These are phyloP conservation scores for Verticillium longisporum DNA, from an alignment of 2,329 filamentous ascomycete species.

Conservation along the genomic window DNA sequence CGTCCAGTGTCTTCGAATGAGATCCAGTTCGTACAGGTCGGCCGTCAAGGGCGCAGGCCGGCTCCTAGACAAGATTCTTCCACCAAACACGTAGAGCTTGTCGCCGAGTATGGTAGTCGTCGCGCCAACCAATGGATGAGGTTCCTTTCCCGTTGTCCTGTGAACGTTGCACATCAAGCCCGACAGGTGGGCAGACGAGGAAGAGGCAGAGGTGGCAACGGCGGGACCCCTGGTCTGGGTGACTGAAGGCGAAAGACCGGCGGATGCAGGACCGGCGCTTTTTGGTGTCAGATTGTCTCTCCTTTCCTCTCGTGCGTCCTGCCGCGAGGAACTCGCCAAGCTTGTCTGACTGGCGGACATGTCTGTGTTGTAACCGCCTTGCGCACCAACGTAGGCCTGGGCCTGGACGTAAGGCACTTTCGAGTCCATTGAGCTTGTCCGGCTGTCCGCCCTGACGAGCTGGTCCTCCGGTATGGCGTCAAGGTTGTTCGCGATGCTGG, in stretches of 20 bases:
- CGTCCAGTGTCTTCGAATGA: slow-evolving; percentile 88
- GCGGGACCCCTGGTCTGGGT: slow-evolving; percentile 31
- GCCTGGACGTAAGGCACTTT: slow-evolving; percentile 19
- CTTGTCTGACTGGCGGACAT: slow-evolving; percentile 21
- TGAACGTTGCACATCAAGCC: slow-evolving; percentile 67
- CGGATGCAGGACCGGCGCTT: slow-evolving; percentile 47
- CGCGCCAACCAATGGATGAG: slow-evolving; percentile 84
- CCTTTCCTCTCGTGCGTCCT: slow-evolving; percentile 37
- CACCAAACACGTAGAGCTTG: slow-evolving; percentile 95
- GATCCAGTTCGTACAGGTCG: slow-evolving; percentile 87
- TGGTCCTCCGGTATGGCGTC: slow-evolving; percentile 18
- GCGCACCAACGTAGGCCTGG: slow-evolving; percentile 26
- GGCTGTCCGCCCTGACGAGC: slow-evolving; percentile 32
- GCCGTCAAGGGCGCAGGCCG: slow-evolving; percentile 75
- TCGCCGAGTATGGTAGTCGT: slow-evolving; percentile 94
- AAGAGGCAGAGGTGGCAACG: slow-evolving; percentile 24
- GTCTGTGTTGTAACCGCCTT: slow-evolving; percentile 26
- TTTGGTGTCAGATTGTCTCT: slow-evolving; percentile 41
- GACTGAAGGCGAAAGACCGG: slow-evolving; percentile 49
- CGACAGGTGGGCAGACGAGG: slow-evolving; percentile 53
- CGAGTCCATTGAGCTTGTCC: slow-evolving; percentile 44
- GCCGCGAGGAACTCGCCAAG: slow-evolving; percentile 14
- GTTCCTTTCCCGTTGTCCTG: slow-evolving; percentile 84
- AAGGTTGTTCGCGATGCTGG: slow-evolving; percentile 22
- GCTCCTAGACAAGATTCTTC: slow-evolving; percentile 76